phyloP scores from a whole-genome alignment of 2,329 filamentous ascomycete species.

The Epichloe festucae region DNA sequence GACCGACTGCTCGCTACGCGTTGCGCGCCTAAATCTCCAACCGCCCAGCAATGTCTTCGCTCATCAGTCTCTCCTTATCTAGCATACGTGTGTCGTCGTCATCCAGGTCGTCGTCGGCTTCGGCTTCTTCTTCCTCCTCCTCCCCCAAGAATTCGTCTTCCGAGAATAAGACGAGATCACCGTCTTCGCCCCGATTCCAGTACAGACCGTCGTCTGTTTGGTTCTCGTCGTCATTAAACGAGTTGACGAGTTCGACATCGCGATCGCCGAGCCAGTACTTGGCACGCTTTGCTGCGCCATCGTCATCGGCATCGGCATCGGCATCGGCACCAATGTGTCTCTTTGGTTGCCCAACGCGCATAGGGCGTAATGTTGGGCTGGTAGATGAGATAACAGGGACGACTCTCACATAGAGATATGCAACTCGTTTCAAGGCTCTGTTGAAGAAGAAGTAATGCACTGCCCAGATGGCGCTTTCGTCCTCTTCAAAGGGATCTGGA shows the following conservation, averaged over 20 bases:
- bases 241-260: conserved; percentile 33
- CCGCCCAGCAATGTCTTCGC: conserved; percentile 47
- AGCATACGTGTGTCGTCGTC: conserved; percentile 27
- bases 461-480: conserved; percentile 89
- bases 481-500: conserved; percentile 81
- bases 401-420: conserved; percentile 86
- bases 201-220: conserved; percentile 36
- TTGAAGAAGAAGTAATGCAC: conserved; percentile 98
- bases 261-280: conserved; percentile 76
- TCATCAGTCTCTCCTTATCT: conserved; percentile 41
- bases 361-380: conserved; percentile 36
- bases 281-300: conserved; percentile 52
- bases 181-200: conserved; percentile 47
- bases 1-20: neutral
- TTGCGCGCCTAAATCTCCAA: conserved; percentile 43
- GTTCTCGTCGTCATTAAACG: conserved; percentile 34
- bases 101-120: conserved; percentile 33
- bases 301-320: conserved; percentile 23
- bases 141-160: conserved; percentile 40
- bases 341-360: conserved; percentile 16
- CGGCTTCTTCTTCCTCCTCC: conserved; percentile 7
- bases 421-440: conserved; percentile 79
- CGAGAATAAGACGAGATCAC: conserved; percentile 40
- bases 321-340: conserved; percentile 20
- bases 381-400: conserved; percentile 60